phyloP scores from a whole-genome alignment of 2,329 filamentous ascomycete genomes.

The Seiridium unicorne region DNA sequence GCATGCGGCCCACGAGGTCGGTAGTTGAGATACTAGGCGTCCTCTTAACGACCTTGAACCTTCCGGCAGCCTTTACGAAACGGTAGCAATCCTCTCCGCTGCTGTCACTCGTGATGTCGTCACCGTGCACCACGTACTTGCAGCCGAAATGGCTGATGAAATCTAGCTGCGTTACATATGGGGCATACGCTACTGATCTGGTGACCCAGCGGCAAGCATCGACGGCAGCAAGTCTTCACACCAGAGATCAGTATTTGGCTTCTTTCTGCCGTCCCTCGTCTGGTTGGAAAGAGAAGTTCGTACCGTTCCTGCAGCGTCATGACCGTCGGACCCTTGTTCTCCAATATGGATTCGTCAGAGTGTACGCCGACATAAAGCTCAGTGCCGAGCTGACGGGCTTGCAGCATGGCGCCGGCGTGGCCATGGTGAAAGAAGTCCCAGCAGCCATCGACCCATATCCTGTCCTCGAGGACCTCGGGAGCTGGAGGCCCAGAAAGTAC shows the following conservation, averaged over 20 bases:
- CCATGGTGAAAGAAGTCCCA: conserved; percentile 99
- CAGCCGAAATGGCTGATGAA: conserved; percentile 97
- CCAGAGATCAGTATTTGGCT: conserved; percentile 23
- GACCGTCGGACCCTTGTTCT: conserved; percentile 96
- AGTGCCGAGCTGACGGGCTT: conserved; percentile 85
- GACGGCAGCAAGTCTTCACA: conserved; percentile 73
- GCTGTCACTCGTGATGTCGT: conserved; percentile 95
- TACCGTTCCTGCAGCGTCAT: conserved; percentile 90
- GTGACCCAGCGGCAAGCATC: conserved; percentile 96
- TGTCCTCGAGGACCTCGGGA: conserved; percentile 59
- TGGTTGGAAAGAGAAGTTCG: conserved; percentile 12
- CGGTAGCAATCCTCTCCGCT: conserved; percentile 95
- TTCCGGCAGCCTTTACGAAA: conserved; percentile 88
- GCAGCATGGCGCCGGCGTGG: conserved; percentile 94
- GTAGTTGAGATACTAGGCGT: conserved; percentile 97
- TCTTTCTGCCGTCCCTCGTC: conserved; percentile 13
- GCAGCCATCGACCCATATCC: conserved; percentile 98
- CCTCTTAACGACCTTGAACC: conserved; percentile 95
- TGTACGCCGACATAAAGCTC: conserved; percentile 92
- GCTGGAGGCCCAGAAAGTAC: conserved; percentile 34
- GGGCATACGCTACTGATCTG: conserved; percentile 76
- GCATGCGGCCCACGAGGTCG: conserved; percentile 96
- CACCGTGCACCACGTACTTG: conserved; percentile 92
- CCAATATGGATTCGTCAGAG: conserved; percentile 90
- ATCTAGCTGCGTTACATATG: conserved; percentile 89